Evolutionary conservation across 306 rosid genomes (phyloP), one percentile per base, ranked within the genome.

Genomic region (Gastrolobium bilobum): DNA sequence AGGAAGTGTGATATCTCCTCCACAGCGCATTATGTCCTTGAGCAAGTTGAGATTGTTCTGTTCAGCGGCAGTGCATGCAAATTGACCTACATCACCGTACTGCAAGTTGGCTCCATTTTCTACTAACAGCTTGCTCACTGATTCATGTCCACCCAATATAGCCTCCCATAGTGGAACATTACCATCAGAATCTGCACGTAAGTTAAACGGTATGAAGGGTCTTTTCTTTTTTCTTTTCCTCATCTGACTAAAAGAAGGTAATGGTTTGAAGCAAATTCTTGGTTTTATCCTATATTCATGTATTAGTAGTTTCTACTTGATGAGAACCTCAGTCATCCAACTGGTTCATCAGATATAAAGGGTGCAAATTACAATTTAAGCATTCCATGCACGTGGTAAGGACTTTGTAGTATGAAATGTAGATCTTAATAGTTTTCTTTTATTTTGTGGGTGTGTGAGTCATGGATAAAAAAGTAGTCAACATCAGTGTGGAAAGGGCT

Each of bases 131-230:
- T 91, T 90, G 53, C 40, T 67, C 44, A 91, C 82, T 7, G 85
- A 13, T 34, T 89, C 93, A 50, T 93, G 94, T 31, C 86, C 91
- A 0, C 87, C 92, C 29, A 37, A 75, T 34, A 95, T 81, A 7
- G 99, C 96, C 46, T 95, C 98, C 97, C 97, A 95, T 4, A 95
- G 57, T 50, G 99, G 89, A 46, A 91, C 96, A 84, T 14, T 89
- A 15, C 96, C 98, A 6, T 91, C 96, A 0, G 89, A 77, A 82
- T 95, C 99, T 95, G 91, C 70, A 83, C 14, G 54, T 71, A 35
- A 1, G 7, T n/a, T 2, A 42, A 42, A 10, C 9, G 37, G 34
- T 9, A 29, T 3, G 9, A 7, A 5, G 5, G 33, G 3, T 67
- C 7, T 15, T 44, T 43, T 43, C 2, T 2, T 13, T 34, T 42